Percentiles rank a stretch among this genome's conserved stretches.
These are phyloP conservation scores for Rutstroemia sp. DNA, from an alignment of 2,329 filamentous ascomycete species.

Conservation along the genomic window DNA sequence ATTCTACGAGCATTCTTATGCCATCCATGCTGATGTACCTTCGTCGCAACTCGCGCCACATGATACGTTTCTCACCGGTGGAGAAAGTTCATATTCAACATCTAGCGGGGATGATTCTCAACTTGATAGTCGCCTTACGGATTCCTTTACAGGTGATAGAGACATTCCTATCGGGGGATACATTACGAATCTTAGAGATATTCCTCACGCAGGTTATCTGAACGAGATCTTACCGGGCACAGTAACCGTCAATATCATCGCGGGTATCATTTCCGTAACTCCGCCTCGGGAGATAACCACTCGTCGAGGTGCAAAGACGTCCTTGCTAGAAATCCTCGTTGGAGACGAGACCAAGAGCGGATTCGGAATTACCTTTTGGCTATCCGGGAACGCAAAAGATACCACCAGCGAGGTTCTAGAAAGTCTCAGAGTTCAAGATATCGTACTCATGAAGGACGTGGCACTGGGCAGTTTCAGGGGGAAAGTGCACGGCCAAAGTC, in stretches of 20 bases:
- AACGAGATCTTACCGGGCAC: slow-evolving; percentile 67
- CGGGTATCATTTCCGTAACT: slow-evolving; percentile 66
- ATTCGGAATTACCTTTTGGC: slow-evolving; percentile 81
- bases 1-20: slow-evolving; percentile 75
- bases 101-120: slow-evolving; percentile 28
- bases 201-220: slow-evolving; percentile 63
- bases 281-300: slow-evolving; percentile 62
- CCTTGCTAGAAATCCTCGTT: slow-evolving; percentile 70
- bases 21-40: slow-evolving; percentile 56
- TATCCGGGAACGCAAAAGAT: slow-evolving; percentile 36
- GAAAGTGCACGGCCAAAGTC: slow-evolving; percentile 77
- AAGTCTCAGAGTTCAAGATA: slow-evolving; percentile 59
- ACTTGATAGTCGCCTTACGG: neutral
- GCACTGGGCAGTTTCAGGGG: slow-evolving; percentile 68
- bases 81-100: slow-evolving; percentile 30
- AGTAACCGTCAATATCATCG: slow-evolving; percentile 75
- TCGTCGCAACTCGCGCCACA: slow-evolving; percentile 48
- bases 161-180: slow-evolving; percentile 28
- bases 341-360: slow-evolving; percentile 79
- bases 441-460: slow-evolving; percentile 73
- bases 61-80: slow-evolving; percentile 26
- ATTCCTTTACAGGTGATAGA: neutral
- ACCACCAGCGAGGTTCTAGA: slow-evolving; percentile 27
- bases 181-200: slow-evolving; percentile 57
- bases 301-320: slow-evolving; percentile 51